These are phyloP conservation scores for Alternaria triticina DNA, from an alignment of 2,329 filamentous ascomycete genomes.

Conservation along the genomic window DNA sequence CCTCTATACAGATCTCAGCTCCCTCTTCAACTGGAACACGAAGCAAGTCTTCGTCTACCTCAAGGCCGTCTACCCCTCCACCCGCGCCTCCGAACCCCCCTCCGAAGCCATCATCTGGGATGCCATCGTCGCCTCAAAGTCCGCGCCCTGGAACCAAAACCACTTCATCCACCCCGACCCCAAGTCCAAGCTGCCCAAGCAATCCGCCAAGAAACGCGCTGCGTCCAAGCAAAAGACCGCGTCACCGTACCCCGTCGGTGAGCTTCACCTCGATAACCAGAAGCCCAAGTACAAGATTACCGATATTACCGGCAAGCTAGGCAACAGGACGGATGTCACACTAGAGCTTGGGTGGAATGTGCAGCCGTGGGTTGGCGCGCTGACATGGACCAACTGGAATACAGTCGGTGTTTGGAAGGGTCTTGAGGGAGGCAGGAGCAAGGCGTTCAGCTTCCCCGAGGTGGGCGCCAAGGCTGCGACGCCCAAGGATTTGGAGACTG, in stretches of 20 bases:
- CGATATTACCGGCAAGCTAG: constrained; percentile 80
- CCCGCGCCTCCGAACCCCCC: constrained; percentile 49
- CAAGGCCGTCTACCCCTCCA: constrained; percentile 72
- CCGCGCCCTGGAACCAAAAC: constrained; percentile 61
- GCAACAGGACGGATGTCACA: constrained; percentile 73
- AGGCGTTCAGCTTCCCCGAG: constrained; percentile 68
- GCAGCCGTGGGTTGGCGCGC: constrained; percentile 90
- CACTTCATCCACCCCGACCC: constrained; percentile 63
- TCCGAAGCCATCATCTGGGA: constrained; percentile 91
- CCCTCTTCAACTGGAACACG: constrained; percentile 98
- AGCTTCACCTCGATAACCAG: constrained; percentile 80
- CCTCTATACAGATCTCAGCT: constrained; percentile 70
- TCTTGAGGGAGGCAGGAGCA: constrained; percentile 69
- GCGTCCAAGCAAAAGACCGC: constrained; percentile 11
- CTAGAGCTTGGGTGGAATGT: constrained; percentile 93
- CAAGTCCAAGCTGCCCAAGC: constrained; percentile 53
- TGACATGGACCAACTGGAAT: constrained; percentile 73
- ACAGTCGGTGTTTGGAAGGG: constrained; percentile 68
- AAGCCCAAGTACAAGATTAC: constrained; percentile 97
- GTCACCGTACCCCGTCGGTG: constrained; percentile 62
- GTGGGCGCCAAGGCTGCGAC: constrained; percentile 69
- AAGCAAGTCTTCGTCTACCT: constrained; percentile 98
- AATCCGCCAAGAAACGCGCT: constrained; percentile 45
- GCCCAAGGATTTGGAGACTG: constrained; percentile 55
- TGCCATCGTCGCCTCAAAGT: constrained; percentile 81